Base-by-base conservation (phyloP, 2,329 filamentous ascomycete genomes). In the Pseudogymnoascus sp. region DNA sequence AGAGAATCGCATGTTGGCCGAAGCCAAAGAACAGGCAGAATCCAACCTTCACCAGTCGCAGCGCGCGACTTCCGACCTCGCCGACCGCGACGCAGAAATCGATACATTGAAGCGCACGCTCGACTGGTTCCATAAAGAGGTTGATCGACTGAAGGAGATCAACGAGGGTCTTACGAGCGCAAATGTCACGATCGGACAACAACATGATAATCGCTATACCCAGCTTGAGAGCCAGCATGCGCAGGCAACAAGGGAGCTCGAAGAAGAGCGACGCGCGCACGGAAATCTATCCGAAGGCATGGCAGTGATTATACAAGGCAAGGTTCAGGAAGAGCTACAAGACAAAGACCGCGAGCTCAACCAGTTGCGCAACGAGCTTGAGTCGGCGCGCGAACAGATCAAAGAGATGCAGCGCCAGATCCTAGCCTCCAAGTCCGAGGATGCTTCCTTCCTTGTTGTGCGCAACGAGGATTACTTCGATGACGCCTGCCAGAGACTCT, bases 381-480 rank as follows among this genome's bases (percentile, higher is more conserved):
- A 91, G 65, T 83, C 82, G 31, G 89, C 92, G 63, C 84, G 86
- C 69, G 80, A 83, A 65, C 79, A 84, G 71, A 84, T 89, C 60
- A 81, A 82, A 63, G 77, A 79, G 65, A 77, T 85, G 76, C 81
- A 84, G 69, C 75, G 76, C 63, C 78, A 87, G 73, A 87, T 88
- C 59, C 79, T 88, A 65, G 75, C 76, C 21, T 73, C 81, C 65
- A 85, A 85, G 69, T 79, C 84, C 62, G 80, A 82, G 65, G 88
- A 91, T 70, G 85, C 78, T 64, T 79, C 90, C 68, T 93, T 96
- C 77, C 86, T 97, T 66, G 84, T 84, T 59, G 81, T 92, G 66
- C 86, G 85, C 68, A 92, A 97, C 72, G 93, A 97, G 75, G 93
- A 97, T 77, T 93, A 97, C 80, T 97, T 99, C 73, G 92, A 97